Conservation (phyloP, 1,139 yeast genomes). For the Magnusiomyces magnusii region DNA sequence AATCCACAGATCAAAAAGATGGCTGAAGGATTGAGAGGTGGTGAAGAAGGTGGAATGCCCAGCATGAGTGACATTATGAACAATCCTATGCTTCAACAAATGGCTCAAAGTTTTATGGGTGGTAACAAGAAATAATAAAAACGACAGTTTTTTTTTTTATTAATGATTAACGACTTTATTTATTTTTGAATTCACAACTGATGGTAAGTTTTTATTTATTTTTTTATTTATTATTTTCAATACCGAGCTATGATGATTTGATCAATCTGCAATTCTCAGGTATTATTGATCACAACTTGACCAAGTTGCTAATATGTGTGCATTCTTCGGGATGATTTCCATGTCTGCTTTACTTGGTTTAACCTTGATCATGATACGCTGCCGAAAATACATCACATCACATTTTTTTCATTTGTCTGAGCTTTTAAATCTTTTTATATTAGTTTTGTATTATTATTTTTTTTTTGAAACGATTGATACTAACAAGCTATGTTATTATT, state of each 20-base stretch:
- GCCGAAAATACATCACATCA: constrained; percentile 8
- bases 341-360: neutral
- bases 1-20: constrained; percentile 44
- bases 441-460: neutral
- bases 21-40: constrained; percentile 18
- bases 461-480: neutral
- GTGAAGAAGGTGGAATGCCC: constrained; percentile 38
- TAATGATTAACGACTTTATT: too few species aligned
- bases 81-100: constrained; percentile 66
- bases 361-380: neutral
- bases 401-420: neutral
- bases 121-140: constrained; percentile 14
- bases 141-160: neutral
- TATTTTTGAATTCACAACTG: neutral
- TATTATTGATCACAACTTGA: neutral
- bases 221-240: too few species aligned
- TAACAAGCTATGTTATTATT: too few species aligned
- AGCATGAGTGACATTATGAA: constrained; percentile 64
- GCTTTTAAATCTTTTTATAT: neutral
- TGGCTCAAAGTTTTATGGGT: constrained; percentile 40
- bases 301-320: neutral
- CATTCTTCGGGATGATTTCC: constrained; percentile 6
- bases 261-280: constrained; percentile 8
- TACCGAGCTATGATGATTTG: constrained; percentile 3
- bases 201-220: neutral